phyloP scores from a whole-genome alignment of 2,329 filamentous ascomycete genomes.

The Rutstroemia sp. region DNA sequence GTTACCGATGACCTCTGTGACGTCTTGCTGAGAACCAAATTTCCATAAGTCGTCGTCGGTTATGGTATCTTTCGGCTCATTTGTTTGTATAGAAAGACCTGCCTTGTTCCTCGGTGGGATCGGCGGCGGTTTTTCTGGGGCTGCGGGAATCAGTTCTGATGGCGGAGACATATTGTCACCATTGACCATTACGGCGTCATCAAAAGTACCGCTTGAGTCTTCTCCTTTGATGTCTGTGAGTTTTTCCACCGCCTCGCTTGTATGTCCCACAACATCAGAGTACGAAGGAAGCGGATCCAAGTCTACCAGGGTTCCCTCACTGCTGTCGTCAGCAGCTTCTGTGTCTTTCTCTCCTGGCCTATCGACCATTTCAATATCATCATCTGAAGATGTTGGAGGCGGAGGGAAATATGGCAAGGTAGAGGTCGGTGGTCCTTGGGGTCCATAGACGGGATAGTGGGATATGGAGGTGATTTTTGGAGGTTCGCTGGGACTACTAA shows the following conservation, averaged over 20 bases:
- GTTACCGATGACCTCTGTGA: constrained; percentile 90
- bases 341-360: constrained; percentile 18
- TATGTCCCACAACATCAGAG: constrained; percentile 1
- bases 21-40: constrained; percentile 68
- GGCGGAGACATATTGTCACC: constrained; percentile 19
- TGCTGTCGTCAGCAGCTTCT: constrained; percentile 27
- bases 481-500: constrained; percentile 30
- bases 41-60: constrained; percentile 28
- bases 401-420: constrained; percentile 8
- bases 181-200: constrained; percentile 31
- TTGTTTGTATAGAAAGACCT: constrained; percentile 26
- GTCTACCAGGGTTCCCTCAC: constrained; percentile 35
- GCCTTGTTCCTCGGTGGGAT: constrained; percentile 30
- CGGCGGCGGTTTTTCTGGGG: constrained; percentile 28
- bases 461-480: constrained; percentile 20
- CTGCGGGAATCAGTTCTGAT: constrained; percentile 5
- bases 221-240: not conserved
- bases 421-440: constrained; percentile 20
- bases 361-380: constrained; percentile 30
- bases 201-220: not conserved
- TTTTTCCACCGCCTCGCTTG: not conserved
- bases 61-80: constrained; percentile 21
- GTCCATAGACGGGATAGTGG: constrained; percentile 21
- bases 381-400: constrained; percentile 13
- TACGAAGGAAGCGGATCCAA: constrained; percentile 18